These are phyloP conservation scores for Mucor indicus DNA, from an alignment of 371 early-diverging fungal genomes.

Conservation along the genomic window DNA sequence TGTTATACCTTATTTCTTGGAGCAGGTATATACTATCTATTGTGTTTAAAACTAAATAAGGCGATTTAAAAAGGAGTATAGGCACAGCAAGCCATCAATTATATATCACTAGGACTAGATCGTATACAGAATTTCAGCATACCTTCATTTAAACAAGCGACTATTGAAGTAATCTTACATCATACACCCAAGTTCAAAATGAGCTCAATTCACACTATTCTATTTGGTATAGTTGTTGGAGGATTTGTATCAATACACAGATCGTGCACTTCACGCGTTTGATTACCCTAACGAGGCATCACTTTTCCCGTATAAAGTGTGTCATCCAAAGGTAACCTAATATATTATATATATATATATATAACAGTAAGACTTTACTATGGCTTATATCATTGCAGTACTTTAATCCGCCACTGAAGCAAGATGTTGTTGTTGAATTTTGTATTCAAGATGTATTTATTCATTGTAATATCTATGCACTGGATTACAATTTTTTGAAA, in stretches of 20 bases:
- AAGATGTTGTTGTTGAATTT: constrained; percentile 44
- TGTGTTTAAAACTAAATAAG: neutral
- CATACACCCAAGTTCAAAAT: neutral
- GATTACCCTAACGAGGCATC: constrained; percentile 38
- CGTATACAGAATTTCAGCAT: constrained; percentile 11
- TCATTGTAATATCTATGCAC: constrained; percentile 34
- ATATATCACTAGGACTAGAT: constrained; percentile 29
- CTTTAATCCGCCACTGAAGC: constrained; percentile 41
- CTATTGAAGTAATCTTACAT: constrained; percentile 22
- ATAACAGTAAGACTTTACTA: no score
- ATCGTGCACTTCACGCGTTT: constrained; percentile 39
- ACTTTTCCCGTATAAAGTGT: constrained; percentile 48
- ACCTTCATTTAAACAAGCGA: constrained; percentile 23
- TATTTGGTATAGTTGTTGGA: constrained; percentile 39
- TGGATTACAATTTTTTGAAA: constrained; percentile 25
- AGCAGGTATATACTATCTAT: constrained; percentile 23
- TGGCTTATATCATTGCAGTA: constrained; percentile 10
- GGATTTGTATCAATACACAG: constrained; percentile 29
- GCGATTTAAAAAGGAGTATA: neutral
- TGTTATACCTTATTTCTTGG: constrained; percentile 35
- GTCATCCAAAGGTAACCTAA: constrained; percentile 41
- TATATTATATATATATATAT: neutral
- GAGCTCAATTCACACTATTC: neutral
- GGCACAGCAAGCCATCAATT: constrained; percentile 38
- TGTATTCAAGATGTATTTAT: constrained; percentile 36